These are phyloP conservation scores for Neofusicoccum ribis DNA, from an alignment of 2,329 filamentous ascomycete species.

Conservation along the genomic window DNA sequence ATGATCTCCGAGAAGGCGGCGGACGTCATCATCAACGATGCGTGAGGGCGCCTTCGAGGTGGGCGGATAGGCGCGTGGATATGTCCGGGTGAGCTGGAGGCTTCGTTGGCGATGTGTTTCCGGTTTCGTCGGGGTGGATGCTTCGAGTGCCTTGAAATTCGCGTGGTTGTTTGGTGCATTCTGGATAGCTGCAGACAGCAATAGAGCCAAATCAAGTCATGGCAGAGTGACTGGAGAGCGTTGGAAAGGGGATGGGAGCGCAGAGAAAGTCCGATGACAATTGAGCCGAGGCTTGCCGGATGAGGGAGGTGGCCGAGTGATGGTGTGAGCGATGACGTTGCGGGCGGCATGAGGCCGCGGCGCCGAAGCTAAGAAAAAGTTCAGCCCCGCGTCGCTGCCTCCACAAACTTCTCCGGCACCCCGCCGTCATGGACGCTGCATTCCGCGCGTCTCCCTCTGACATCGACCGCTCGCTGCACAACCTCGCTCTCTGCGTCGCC, in stretches of 20 bases:
- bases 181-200: neutral
- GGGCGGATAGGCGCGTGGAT: too few species aligned
- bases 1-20: slow-evolving; percentile 64
- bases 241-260: neutral
- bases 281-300: neutral
- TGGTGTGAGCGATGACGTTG: slow-evolving; percentile 6
- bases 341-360: neutral
- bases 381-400: neutral
- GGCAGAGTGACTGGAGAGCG: neutral
- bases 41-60: neutral
- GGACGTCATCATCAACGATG: slow-evolving; percentile 39
- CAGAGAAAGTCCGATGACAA: neutral
- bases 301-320: neutral
- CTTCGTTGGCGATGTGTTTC: too few species aligned
- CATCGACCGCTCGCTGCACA: neutral
- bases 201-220: neutral
- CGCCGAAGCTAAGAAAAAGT: neutral
- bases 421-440: slow-evolving; percentile 1
- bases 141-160: neutral
- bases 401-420: neutral
- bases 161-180: neutral
- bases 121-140: too few species aligned
- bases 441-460: neutral
- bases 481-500: neutral
- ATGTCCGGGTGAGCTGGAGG: too few species aligned